Base-by-base conservation (phyloP, 2,329 filamentous ascomycete genomes). In the Pseudogymnoascus sp. region DNA sequence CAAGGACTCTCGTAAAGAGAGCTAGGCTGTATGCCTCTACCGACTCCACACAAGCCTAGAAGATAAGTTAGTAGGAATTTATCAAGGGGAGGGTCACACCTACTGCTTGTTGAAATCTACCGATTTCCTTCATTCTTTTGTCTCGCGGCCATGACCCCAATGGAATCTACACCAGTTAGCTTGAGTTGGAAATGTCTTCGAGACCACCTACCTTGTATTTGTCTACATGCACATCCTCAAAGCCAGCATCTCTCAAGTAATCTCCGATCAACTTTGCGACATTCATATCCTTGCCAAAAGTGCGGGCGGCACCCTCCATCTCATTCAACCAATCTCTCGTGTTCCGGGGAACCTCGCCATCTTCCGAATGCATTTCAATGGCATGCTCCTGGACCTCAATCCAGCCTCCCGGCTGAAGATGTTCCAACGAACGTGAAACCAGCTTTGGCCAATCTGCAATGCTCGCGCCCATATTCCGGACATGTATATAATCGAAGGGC, bases 181-280 rank as follows among this genome's bases (percentile, higher is more conserved):
- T 20, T 41, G 18, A 22, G 39, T 43, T 22, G 18, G 16, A 14
- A 14, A 43, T 11, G 38, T 9, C 38, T 20, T 41, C 38, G 38
- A 43, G 12, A 43, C 14, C 11, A 66, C 60, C 59, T 62, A 38
- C 34, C 35, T 37, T 59, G 4, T 57, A 28, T 25, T 62, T 30
- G 16, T 59, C 57, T 39, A 66, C 64, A 3, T 18, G 59, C 1
- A 69, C 62, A 4, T 63, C 60, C 38, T 63, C 59, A 72, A 78
- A 79, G 0, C 76, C 77, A 1, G 70, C 69, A 2, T 72, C 70
- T 6, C 63, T 58, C 6, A 71, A 64, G 71, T 71, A 75, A 3
- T 58, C 32, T 47, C 64, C 66, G 2, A 66, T 57, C 25, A 61
- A 47, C 7, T 37, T 39, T 0, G 64, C 67, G 6, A 67, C 62